Percentiles rank a stretch among this genome's conserved stretches.
phyloP scores from a whole-genome alignment of 2,329 filamentous ascomycete genomes.

The Aureobasidium melanogenum region DNA sequence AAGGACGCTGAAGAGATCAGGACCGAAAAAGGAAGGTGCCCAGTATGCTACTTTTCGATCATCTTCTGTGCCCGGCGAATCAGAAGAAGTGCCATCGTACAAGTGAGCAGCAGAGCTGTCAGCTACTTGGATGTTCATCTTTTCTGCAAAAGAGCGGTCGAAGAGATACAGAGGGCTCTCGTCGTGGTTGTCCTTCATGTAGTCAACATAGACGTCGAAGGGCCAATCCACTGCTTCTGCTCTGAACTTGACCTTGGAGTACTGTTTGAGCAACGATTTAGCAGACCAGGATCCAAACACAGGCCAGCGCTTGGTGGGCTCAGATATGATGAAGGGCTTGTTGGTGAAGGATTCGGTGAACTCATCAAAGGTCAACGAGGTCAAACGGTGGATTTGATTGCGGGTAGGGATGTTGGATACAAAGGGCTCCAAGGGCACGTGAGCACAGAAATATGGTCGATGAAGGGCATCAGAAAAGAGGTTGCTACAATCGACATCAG shows the following conservation, averaged over 20 bases:
- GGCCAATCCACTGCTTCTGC: constrained; percentile 94
- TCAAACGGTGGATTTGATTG: constrained; percentile 65
- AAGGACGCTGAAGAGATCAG: constrained; percentile 74
- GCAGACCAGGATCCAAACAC: constrained; percentile 66
- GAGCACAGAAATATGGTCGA: constrained; percentile 80
- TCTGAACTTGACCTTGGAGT: constrained; percentile 62
- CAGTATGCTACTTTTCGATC: constrained; percentile 53
- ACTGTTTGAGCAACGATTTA: constrained; percentile 54
- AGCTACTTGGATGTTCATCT: constrained; percentile 65
- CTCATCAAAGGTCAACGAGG: constrained; percentile 59
- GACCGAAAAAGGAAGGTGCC: constrained; percentile 74
- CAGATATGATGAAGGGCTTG: constrained; percentile 77
- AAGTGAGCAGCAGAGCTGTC: constrained; percentile 24
- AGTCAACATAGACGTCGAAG: constrained; percentile 68
- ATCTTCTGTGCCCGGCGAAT: constrained; percentile 23
- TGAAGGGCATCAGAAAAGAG: constrained; percentile 88
- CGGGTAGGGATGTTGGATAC: constrained; percentile 58
- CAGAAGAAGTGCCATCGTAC: constrained; percentile 7
- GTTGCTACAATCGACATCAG: constrained; percentile 60
- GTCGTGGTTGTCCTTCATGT: constrained; percentile 70
- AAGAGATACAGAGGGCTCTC: constrained; percentile 92
- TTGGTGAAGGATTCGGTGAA: constrained; percentile 70
- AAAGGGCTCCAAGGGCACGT: constrained; percentile 60
- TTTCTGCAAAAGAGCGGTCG: constrained; percentile 76
- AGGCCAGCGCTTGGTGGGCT: constrained; percentile 74